These are phyloP conservation scores for Cordyceps militaris DNA, from an alignment of 2,329 filamentous ascomycete species.

Conservation along the genomic window DNA sequence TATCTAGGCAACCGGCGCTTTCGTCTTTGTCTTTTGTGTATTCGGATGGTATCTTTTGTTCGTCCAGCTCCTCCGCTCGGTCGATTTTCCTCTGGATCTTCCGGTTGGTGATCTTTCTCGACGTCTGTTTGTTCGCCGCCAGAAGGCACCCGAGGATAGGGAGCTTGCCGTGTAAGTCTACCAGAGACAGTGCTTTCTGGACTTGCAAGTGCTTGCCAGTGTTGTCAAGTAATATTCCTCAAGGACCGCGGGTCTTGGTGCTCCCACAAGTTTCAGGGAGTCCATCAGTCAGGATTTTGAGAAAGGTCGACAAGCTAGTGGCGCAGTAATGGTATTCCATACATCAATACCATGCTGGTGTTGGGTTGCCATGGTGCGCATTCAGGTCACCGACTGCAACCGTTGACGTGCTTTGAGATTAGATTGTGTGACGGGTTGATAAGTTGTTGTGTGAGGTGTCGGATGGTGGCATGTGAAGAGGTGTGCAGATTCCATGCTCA, in stretches of 20 bases:
- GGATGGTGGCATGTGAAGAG: no score
- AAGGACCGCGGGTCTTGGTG: no score
- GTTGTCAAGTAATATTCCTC: no score
- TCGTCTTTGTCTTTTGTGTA: constrained; percentile 9
- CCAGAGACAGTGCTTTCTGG: no score
- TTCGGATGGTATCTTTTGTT: constrained; percentile 11
- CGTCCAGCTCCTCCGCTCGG: constrained; percentile 2
- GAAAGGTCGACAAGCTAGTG: neutral
- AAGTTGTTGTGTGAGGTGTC: no score
- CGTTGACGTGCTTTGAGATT: no score
- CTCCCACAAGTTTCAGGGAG: no score
- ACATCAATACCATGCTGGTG: neutral
- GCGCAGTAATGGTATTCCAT: neutral
- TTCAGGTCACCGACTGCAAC: no score
- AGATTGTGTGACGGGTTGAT: no score
- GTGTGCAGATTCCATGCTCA: no score
- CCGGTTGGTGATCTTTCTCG: constrained; percentile 3
- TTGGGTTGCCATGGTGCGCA: neutral
- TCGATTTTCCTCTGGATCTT: constrained; percentile 4
- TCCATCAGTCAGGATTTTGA: neutral
- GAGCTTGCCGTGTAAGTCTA: neutral
- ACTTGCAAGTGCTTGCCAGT: neutral
- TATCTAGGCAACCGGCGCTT: neutral
- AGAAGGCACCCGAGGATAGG: neutral
- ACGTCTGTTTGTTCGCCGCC: neutral